Evolutionary conservation across 108 stramenopile species (phyloP), one percentile per base, ranked within the genome.

Genomic region (Skeletonema marinoi): DNA sequence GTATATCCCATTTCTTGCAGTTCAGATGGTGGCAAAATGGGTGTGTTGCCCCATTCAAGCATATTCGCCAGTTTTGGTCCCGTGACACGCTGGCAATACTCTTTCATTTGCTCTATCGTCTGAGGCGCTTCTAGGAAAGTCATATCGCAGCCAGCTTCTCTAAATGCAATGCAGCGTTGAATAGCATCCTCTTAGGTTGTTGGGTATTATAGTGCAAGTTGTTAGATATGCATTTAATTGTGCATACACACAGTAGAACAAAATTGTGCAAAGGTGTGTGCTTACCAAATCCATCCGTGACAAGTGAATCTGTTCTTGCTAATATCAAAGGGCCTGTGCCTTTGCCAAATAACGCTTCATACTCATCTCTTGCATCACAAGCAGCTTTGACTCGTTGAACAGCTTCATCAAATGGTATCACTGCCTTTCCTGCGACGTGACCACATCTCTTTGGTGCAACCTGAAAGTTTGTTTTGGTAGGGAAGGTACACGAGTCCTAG

Each of bases 31-130:
- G 96, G 87, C 16, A 98, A 69, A 9, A 97, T 87, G 5, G 98
- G 98, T 13, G 98, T 98, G 32, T 85, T 81, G 8, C 98, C 98
- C 19, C 92, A 88, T 74, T 97, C 95, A 12, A 98, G 86, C 97
- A 98, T 98, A 74, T 98, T 98, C 17, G 97, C 97, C 32, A 98
- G 81, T 80, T 98, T 98, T 9, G 97, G 89, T 12, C 98, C 98
- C 6, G 80, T 76, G 2, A 98, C 97, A 51, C 92, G 79, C 16
- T 78, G 66, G 73, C 98, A 98, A 70, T 97, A 98, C 64, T 89
- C 90, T 81, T 86, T 56, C 97, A 96, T 96, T 86, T 96, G 88
- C 36, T 93, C 92, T 3, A 93, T 71, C 4, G 91, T 84, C 76
- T 89, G 83, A 1, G 95, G 95, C 25, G 96, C 93, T 69, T 98